Conservation (phyloP, 352 stramenopile genomes). For the Blastocystis sp. region DNA sequence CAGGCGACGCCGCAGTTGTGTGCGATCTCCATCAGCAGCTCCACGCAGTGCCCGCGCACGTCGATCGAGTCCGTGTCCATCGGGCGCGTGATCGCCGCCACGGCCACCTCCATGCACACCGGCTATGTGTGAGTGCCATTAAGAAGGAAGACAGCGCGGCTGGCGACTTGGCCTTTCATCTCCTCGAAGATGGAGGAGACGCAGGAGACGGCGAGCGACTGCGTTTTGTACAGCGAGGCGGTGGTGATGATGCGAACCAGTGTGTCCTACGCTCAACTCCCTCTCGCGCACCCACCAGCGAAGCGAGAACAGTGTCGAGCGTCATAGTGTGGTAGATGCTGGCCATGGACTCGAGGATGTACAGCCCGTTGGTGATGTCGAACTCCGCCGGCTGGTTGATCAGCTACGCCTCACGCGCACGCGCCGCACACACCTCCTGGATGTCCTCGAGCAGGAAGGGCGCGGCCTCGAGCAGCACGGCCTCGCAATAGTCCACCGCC, state of each 20-base stretch:
- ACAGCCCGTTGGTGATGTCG: constrained; percentile 33
- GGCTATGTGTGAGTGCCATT: background rate
- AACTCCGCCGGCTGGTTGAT: constrained; percentile 13
- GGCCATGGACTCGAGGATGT: constrained; percentile 48
- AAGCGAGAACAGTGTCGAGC: background rate
- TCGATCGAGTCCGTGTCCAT: constrained; percentile 14
- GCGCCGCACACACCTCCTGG: background rate
- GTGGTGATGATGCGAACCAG: background rate
- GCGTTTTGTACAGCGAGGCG: background rate
- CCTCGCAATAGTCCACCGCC: constrained; percentile 12
- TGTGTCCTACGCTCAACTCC: background rate
- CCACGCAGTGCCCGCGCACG: background rate
- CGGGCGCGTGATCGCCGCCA: constrained; percentile 5
- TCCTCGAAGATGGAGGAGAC: constrained; percentile 10
- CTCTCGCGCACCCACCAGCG: background rate
- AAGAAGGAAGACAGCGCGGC: background rate
- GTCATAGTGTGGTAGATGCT: background rate
- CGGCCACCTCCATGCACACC: background rate
- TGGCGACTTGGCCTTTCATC: background rate
- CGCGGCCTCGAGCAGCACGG: constrained; percentile 24
- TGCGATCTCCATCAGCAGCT: constrained; percentile 1
- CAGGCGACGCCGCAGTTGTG: constrained; percentile 11
- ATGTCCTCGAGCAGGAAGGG: constrained; percentile 21
- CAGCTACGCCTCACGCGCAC: background rate
- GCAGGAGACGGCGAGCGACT: constrained; percentile 35